Evolutionary conservation across 768 basidiomycete species (phyloP), one percentile per base, ranked within the genome.

Genomic region (Termitomyces sp.): DNA sequence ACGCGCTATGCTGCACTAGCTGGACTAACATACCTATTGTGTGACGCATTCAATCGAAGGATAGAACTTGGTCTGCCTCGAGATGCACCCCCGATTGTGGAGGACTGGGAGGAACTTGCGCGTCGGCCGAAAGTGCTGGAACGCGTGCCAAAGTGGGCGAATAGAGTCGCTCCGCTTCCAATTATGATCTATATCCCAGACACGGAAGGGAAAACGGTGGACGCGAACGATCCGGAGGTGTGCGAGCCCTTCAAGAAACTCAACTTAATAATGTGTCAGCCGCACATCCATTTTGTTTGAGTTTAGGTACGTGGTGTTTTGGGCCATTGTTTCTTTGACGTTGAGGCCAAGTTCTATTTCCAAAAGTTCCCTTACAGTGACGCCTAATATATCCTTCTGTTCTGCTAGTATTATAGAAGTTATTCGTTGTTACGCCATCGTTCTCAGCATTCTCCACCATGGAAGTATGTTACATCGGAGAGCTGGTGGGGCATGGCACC

Each of bases 41-140:
- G 66, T 49, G 59, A 64, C 40, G 57, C 72, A 12, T 69, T 68
- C 48, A 69, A 69, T 55, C 64, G 63, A 43, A 64, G 67, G 20
- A 69, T 74, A 56, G 67, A 64, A 55, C 40, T 57, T 42, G 72
- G 73, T 26, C 62, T 74, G 8, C 73, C 69, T 9, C 61, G 71
- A 32, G 70, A 73, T 52, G 69, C 70, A 12, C 72, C 73, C 39
- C 64, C 69, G 3, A 69, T 75, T 6, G 53, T 46, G 46, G 55
- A 57, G 45, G 70, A 75, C 59, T 75, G 63, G 32, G 64, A 65
- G n/a, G 72, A 63, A 57, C 67, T 74, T 3, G 57, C 62, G 50
- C 58, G 62, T 20, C 65, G 68, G 42, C 72, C 70, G 9, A 70
- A 69, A 54, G 64, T 67, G 5, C 60, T 59, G 53, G 72, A 74